These are phyloP conservation scores for Grifola frondosa DNA, from an alignment of 1,284 basidiomycete species.

Conservation along the genomic window DNA sequence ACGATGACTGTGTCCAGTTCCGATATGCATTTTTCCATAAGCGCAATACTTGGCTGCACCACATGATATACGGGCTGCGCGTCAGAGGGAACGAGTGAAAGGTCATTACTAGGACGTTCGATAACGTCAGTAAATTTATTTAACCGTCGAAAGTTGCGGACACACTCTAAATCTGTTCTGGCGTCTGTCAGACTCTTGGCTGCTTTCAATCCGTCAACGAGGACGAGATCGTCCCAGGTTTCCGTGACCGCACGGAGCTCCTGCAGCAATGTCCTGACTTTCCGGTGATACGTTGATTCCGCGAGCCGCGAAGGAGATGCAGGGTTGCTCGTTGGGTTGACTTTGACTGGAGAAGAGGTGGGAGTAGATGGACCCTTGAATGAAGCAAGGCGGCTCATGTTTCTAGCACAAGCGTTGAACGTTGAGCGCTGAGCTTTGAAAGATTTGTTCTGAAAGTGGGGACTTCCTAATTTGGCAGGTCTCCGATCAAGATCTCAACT, in stretches of 20 bases:
- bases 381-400: constrained; percentile 60
- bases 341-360: constrained; percentile 57
- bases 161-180: constrained; percentile 77
- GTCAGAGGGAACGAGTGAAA: constrained; percentile 50
- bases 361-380: constrained; percentile 78
- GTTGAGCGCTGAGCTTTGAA: too few relatives aligned
- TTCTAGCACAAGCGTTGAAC: too few relatives aligned
- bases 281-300: constrained; percentile 75
- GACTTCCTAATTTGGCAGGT: background rate
- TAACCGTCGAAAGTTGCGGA: constrained; percentile 13
- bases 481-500: too few relatives aligned
- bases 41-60: constrained; percentile 57
- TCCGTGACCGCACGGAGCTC: constrained; percentile 59
- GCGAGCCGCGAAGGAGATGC: constrained; percentile 51
- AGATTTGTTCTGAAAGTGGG: background rate
- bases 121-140: too few relatives aligned
- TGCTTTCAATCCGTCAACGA: constrained; percentile 71
- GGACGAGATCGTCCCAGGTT: constrained; percentile 76
- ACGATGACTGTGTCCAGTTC: constrained; percentile 57
- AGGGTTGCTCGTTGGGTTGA: constrained; percentile 40
- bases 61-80: constrained; percentile 54
- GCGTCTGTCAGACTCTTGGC: constrained; percentile 64
- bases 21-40: constrained; percentile 65
- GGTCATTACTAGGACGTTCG: constrained; percentile 51
- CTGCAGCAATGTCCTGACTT: constrained; percentile 57